Percentiles rank a stretch among this genome's conserved stretches.
phyloP scores from a whole-genome alignment of 352 stramenopile genomes.

The Phytophthora kernoviae region DNA sequence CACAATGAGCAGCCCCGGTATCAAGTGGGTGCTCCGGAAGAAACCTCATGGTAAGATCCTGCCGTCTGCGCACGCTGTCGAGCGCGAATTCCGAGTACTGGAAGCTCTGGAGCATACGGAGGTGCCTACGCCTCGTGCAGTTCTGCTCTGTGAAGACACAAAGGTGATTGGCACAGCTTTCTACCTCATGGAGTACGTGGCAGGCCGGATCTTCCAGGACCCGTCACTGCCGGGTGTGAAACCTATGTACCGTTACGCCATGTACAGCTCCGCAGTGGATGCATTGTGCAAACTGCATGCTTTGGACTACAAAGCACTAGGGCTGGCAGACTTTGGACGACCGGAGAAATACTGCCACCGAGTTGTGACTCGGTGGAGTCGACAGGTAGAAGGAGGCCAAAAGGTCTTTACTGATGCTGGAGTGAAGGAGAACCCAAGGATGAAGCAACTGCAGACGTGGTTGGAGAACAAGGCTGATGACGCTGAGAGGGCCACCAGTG shows the following conservation, averaged over 20 bases:
- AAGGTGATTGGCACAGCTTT: constrained; percentile 73
- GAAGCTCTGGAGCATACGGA: constrained; percentile 69
- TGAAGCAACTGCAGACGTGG: constrained; percentile 62
- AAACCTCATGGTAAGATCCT: constrained; percentile 84
- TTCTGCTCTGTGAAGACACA: constrained; percentile 71
- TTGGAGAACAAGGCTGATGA: constrained; percentile 55
- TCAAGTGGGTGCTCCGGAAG: constrained; percentile 83
- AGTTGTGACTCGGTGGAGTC: constrained; percentile 75
- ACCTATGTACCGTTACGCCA: constrained; percentile 77
- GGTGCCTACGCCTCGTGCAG: constrained; percentile 65
- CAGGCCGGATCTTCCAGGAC: constrained; percentile 79
- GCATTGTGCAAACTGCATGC: constrained; percentile 69
- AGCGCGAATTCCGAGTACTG: constrained; percentile 78
- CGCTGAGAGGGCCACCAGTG: constrained; percentile 42
- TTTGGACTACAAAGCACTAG: constrained; percentile 64
- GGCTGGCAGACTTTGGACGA: constrained; percentile 61
- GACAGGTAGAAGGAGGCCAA: constrained; percentile 61
- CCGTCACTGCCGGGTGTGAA: constrained; percentile 64
- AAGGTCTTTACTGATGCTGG: constrained; percentile 50
- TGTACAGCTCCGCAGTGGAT: constrained; percentile 78
- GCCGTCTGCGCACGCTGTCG: constrained; percentile 78
- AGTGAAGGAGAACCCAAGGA: constrained; percentile 60
- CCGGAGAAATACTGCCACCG: constrained; percentile 74
- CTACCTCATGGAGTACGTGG: constrained; percentile 86
- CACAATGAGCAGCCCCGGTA: constrained; percentile 51